A percentile compares a stretch with the other conserved stretches of the same genome.
These are phyloP conservation scores for Penicillium digitatum DNA, from an alignment of 2,329 filamentous ascomycete species.

Conservation along the genomic window DNA sequence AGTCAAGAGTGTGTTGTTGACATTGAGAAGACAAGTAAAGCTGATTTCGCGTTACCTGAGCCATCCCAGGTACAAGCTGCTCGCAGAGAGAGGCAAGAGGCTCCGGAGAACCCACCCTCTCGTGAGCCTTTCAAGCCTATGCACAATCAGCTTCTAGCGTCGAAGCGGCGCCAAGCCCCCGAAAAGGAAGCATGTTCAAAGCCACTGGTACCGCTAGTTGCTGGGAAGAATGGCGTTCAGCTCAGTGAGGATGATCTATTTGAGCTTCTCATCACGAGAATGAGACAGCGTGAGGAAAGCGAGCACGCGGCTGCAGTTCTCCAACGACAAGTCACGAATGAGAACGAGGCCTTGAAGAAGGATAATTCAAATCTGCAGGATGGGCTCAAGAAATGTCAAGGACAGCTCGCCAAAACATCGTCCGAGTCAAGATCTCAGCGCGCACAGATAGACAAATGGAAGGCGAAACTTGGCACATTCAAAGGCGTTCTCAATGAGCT, in stretches of 20 bases:
- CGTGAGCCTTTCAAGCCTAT: neutral
- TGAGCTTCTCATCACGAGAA: conserved; percentile 32
- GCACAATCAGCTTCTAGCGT: conserved; percentile 8
- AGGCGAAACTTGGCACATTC: conserved; percentile 31
- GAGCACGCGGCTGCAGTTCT: conserved; percentile 23
- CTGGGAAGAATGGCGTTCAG: neutral
- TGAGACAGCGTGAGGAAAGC: conserved; percentile 36
- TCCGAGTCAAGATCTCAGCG: conserved; percentile 21
- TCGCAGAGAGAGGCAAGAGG: neutral
- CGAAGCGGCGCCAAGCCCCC: conserved; percentile 14
- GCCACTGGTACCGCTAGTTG: neutral
- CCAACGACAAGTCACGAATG: conserved; percentile 26
- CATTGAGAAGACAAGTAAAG: neutral
- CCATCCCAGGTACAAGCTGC: neutral
- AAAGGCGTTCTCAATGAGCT: conserved; percentile 32
- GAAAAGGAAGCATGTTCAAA: neutral
- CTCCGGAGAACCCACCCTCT: neutral
- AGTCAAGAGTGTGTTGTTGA: neutral
- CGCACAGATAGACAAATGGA: conserved; percentile 34
- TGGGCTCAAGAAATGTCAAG: conserved; percentile 20
- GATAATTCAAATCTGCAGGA: conserved; percentile 30
- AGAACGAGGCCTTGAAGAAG: conserved; percentile 23
- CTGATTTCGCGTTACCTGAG: neutral
- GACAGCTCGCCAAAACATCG: conserved; percentile 19
- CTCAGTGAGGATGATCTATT: conserved; percentile 37